Evolutionary conservation across 345 rosid species (phyloP).

Genomic region (Carallia brachiata): DNA sequence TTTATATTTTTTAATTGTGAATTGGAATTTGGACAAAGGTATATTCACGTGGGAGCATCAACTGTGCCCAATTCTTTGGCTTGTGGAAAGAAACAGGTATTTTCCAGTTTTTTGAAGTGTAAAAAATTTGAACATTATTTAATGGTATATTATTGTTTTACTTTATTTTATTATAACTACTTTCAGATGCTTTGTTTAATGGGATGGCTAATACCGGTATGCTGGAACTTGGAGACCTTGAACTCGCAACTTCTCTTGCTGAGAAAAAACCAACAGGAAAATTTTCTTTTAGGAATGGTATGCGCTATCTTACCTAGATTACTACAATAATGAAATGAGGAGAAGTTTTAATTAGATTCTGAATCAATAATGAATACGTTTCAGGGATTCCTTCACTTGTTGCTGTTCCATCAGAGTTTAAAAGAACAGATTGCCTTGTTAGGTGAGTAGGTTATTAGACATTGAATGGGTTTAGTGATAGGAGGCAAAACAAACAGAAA

Average conservation of each 20-base stretch:
- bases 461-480: background rate
- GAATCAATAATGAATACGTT: background rate
- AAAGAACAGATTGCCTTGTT: conserved; percentile 54
- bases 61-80: conserved; percentile 48
- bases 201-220: conserved; percentile 70
- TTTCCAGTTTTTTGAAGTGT: conserved; percentile 1
- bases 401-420: conserved; percentile 72
- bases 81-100: conserved; percentile 67
- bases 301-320: conserved; percentile 19
- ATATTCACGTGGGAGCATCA: conserved; percentile 69
- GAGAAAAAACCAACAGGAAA: conserved; percentile 81
- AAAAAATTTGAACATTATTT: too few relatives aligned
- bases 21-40: conserved; percentile 38
- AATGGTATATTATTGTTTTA: too few relatives aligned
- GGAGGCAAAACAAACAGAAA: background rate
- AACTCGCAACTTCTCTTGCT: conserved; percentile 66
- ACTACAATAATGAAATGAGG: background rate
- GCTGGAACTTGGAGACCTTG: conserved; percentile 70
- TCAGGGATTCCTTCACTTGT: conserved; percentile 81
- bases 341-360: background rate
- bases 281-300: conserved; percentile 67
- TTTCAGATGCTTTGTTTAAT: conserved; percentile 65
- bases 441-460: conserved; percentile 49
- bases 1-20: background rate
- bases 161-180: conserved; percentile 5